Base-by-base conservation (phyloP, 352 stramenopile genomes). In the Elongisporangium undulatum region DNA sequence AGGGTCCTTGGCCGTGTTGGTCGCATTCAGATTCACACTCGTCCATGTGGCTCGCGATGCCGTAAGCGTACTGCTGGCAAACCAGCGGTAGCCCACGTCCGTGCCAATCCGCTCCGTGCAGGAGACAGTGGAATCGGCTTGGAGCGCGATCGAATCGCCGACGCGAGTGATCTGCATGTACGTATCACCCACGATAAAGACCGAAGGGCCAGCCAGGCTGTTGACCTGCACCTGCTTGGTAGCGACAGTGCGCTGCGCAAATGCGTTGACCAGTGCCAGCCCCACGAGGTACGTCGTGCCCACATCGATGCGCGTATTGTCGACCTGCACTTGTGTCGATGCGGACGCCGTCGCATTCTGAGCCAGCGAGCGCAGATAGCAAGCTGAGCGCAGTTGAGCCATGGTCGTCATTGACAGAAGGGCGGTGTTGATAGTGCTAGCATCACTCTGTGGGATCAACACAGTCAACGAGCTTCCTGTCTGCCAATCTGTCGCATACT, bases 1-100 rank as follows among this genome's bases (percentile, higher is more conserved):
- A 4, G 83, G 79, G 45, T 91, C 78, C 49, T 75, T 73, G n/a
- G 81, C 83, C 0, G 65, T 71, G 52, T 91, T 90, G 22, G 64
- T 71, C 10, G 69, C 62, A 22, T 70, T 83, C 19, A 88, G 62
- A 19, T 81, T 63, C 24, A 80, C 64, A 15, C 49, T 59, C 3
- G 51, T 26, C 10, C 56, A 38, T 17, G 67, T 55, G 5, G 24
- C 48, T 15, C 58, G 23, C 4, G 56, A 56, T 5, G 62, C 56
- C 1, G 58, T 64, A 15, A 53, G 49, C 15, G 51, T 50, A 19
- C 62, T 77, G 0, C 64, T 71, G 1, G 67, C 64, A 10, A 72
- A 81, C 83, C 83, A 93, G 1, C 64, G 52, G 51, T 80, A 93
- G 3, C 53, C 65, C 1, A 91, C 61, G 0, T 70, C 53, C 0